Conservation (phyloP, 768 basidiomycete genomes). For the Termitomyces bulborhizus region DNA sequence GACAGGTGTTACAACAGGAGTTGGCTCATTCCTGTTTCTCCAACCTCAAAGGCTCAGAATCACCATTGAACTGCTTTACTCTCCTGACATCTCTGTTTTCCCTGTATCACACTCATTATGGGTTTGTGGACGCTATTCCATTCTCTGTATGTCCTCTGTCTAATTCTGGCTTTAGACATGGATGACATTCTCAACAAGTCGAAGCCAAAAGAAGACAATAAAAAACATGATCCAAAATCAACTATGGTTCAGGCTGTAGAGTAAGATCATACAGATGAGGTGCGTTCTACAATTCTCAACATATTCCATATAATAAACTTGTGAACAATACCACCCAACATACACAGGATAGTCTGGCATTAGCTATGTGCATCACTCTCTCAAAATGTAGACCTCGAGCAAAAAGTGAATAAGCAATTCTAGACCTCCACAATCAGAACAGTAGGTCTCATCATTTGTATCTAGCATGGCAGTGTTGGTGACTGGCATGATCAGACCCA, state of each 20-base stretch:
- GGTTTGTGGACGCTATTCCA: neutral
- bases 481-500: neutral
- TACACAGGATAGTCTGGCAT: neutral
- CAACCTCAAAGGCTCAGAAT: neutral
- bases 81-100: neutral
- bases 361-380: constrained; percentile 2
- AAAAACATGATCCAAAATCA: neutral
- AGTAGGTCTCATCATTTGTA: neutral
- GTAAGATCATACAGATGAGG: neutral
- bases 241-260: neutral
- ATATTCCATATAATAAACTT: neutral
- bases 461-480: neutral
- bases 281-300: neutral
- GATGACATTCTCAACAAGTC: neutral
- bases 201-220: neutral
- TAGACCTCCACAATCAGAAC: neutral
- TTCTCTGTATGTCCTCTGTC: neutral
- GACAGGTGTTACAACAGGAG: neutral
- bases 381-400: neutral
- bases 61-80: neutral
- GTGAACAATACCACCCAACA: constrained; percentile 4
- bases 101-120: neutral
- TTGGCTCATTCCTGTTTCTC: too few relatives aligned
- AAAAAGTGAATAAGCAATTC: neutral
- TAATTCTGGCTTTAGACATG: neutral